Conservation (phyloP, 2,329 filamentous ascomycete genomes). For the Didymella arachidicola region DNA sequence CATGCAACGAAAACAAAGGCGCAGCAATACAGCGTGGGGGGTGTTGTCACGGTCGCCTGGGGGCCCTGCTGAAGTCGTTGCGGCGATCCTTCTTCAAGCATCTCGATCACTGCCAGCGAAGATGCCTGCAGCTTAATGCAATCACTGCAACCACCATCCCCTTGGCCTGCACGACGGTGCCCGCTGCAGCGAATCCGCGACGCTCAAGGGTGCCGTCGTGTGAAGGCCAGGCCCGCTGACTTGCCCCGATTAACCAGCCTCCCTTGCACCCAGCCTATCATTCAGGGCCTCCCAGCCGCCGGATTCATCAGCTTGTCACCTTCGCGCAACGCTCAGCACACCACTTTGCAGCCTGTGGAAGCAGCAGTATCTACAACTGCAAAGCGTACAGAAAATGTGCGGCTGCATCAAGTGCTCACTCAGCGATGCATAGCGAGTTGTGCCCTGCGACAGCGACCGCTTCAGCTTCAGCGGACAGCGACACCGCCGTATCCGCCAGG, state of each 20-base stretch:
- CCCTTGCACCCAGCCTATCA: slow-evolving; percentile 28
- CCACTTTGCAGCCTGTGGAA: slow-evolving; percentile 11
- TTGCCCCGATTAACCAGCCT: slow-evolving; percentile 22
- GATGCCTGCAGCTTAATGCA: slow-evolving; percentile 29
- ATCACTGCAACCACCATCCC: slow-evolving; percentile 20
- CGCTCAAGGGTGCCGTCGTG: slow-evolving; percentile 22
- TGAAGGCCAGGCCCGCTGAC: slow-evolving; percentile 31
- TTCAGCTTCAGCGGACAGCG: slow-evolving; percentile 23
- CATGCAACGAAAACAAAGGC: slow-evolving; percentile 31
- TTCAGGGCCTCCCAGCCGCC: slow-evolving; percentile 15
- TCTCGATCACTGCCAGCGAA: slow-evolving; percentile 33
- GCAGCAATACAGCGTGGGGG: slow-evolving; percentile 28
- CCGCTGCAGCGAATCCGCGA: slow-evolving; percentile 29
- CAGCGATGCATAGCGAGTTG: slow-evolving; percentile 16
- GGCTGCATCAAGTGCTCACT: slow-evolving; percentile 24
- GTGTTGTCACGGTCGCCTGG: slow-evolving; percentile 28
- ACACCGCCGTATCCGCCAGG: slow-evolving; percentile 28
- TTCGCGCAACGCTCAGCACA: slow-evolving; percentile 33
- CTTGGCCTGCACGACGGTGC: slow-evolving; percentile 21
- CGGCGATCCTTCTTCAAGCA: slow-evolving; percentile 21
- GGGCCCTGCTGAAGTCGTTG: slow-evolving; percentile 14
- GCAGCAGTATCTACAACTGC: slow-evolving; percentile 24
- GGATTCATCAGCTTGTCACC: slow-evolving; percentile 23
- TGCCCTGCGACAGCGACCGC: slow-evolving; percentile 15
- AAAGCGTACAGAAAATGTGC: slow-evolving; percentile 12